Percentiles rank a stretch among this genome's conserved stretches.
Evolutionary conservation across 768 basidiomycete species (phyloP).

Genomic region (Boletus vinaceobasis): DNA sequence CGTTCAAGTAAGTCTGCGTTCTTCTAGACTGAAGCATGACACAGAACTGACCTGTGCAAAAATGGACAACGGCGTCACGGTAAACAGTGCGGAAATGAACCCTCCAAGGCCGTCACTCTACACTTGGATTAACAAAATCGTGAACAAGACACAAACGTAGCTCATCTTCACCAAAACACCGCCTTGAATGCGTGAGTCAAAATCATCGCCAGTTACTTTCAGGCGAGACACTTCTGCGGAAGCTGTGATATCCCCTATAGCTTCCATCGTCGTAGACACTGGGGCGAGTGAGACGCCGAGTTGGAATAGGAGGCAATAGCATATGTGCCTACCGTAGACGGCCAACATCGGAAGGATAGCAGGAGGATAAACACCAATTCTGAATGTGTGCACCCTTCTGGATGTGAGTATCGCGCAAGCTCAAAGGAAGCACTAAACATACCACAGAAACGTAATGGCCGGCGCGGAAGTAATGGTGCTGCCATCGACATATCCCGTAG

Average conservation of each 20-base stretch:
- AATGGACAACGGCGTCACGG: constrained; percentile 73
- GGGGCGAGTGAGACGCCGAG: constrained; percentile 3
- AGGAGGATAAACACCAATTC: constrained; percentile 71
- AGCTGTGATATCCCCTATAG: constrained; percentile 82
- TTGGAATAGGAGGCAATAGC: not conserved
- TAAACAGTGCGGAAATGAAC: constrained; percentile 76
- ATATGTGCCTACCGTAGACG: constrained; percentile 44
- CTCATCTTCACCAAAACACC: constrained; percentile 56
- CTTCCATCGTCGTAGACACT: constrained; percentile 79
- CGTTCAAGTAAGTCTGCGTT: not conserved
- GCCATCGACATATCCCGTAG: constrained; percentile 72
- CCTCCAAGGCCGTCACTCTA: constrained; percentile 80
- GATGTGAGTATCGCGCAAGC: not conserved
- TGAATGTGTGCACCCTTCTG: constrained; percentile 69
- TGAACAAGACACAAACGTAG: not conserved
- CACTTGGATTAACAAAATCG: not conserved
- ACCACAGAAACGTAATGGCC: constrained; percentile 80
- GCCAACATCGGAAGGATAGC: constrained; percentile 60
- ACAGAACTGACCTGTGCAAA: constrained; percentile 55
- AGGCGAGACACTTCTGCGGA: constrained; percentile 78
- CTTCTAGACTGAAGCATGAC: not conserved
- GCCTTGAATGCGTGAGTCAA: constrained; percentile 81
- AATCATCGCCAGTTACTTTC: constrained; percentile 68
- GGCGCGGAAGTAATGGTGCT: constrained; percentile 65
- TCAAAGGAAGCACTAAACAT: not conserved